Conservation (phyloP, 495 filamentous ascomycete species). For the Daldinia grandis region DNA sequence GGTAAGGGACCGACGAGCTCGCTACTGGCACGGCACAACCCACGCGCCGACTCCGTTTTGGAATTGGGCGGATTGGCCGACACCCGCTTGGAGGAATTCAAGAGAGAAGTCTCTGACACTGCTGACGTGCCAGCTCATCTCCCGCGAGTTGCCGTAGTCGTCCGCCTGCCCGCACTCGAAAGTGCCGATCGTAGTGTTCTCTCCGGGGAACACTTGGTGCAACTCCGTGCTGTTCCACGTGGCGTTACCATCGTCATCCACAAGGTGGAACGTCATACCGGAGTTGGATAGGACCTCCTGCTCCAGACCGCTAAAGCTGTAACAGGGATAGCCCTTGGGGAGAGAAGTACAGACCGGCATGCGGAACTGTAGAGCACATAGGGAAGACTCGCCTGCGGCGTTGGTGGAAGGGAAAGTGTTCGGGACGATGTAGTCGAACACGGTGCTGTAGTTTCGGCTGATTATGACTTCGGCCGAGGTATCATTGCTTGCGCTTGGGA, state of each 20-base stretch:
- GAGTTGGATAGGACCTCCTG: constrained; percentile 40
- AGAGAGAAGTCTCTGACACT: constrained; percentile 41
- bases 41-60: constrained; percentile 43
- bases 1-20: not conserved
- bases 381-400: not conserved
- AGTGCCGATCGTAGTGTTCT: constrained; percentile 35
- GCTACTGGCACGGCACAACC: constrained; percentile 41
- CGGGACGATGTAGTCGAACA: constrained; percentile 39
- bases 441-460: constrained; percentile 23
- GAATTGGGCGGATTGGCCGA: constrained; percentile 36
- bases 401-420: constrained; percentile 18
- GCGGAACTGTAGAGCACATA: constrained; percentile 45
- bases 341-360: constrained; percentile 43
- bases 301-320: constrained; percentile 42
- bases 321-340: constrained; percentile 43
- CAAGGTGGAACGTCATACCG: constrained; percentile 43
- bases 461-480: constrained; percentile 26
- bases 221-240: constrained; percentile 38
- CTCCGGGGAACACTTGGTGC: constrained; percentile 40
- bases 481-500: constrained; percentile 9
- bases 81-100: constrained; percentile 42
- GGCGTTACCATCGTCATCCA: constrained; percentile 28
- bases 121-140: constrained; percentile 41
- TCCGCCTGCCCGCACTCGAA: constrained; percentile 36
- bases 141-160: constrained; percentile 16